Conservation (phyloP, 2,329 filamentous ascomycete species). For the Aspergillus sergii region DNA sequence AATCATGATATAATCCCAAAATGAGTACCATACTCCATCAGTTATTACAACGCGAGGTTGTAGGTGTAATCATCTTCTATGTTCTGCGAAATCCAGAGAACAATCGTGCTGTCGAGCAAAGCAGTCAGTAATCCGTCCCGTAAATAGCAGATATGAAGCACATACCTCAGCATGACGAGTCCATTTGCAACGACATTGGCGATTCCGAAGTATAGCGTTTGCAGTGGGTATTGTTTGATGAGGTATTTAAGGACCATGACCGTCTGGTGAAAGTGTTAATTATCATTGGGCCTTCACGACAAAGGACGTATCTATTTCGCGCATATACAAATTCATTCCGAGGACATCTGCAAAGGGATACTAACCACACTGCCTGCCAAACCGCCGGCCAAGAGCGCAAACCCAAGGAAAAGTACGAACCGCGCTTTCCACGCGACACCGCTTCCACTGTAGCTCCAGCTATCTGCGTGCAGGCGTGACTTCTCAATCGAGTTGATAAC, state of each 20-base stretch:
- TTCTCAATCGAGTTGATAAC: slow-evolving; percentile 75
- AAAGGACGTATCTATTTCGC: background rate
- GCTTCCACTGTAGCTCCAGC: slow-evolving; percentile 65
- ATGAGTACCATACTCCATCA: background rate
- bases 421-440: slow-evolving; percentile 72
- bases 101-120: slow-evolving; percentile 54
- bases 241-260: slow-evolving; percentile 71
- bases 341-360: slow-evolving; percentile 18
- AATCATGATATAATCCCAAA: background rate
- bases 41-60: slow-evolving; percentile 61
- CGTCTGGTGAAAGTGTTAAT: slow-evolving; percentile 42
- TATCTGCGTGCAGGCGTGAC: slow-evolving; percentile 64
- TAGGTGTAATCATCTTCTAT: slow-evolving; percentile 75
- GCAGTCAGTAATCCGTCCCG: slow-evolving; percentile 23
- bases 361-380: slow-evolving; percentile 65
- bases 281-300: background rate
- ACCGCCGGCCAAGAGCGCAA: slow-evolving; percentile 69
- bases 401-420: slow-evolving; percentile 69
- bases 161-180: slow-evolving; percentile 68
- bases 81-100: slow-evolving; percentile 71
- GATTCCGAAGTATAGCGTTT: slow-evolving; percentile 68
- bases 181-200: slow-evolving; percentile 68
- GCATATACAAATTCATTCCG: background rate
- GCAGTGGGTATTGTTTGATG: slow-evolving; percentile 60
- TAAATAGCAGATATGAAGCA: slow-evolving; percentile 12